Percentiles rank a stretch among this genome's conserved stretches.
Evolutionary conservation across 164 flowering plant species (phyloP).

Genomic region (Magnolia changhungtana): DNA sequence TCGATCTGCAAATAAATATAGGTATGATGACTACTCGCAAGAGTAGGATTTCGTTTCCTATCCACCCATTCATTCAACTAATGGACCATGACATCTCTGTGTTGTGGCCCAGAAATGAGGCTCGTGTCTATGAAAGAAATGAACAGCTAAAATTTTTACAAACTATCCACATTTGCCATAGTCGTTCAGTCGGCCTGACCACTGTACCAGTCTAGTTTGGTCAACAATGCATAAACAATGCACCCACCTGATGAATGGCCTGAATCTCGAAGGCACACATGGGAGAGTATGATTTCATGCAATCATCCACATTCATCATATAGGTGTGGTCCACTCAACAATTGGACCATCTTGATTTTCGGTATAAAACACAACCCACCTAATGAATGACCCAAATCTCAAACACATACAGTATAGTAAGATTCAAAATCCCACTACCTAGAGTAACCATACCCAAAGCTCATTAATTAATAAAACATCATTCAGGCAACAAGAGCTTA

Average conservation of each 20-base stretch:
- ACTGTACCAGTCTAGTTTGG: too few species aligned
- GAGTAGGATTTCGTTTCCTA: not conserved
- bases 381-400: not conserved
- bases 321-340: not conserved
- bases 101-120: too few species aligned
- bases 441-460: not conserved
- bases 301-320: not conserved
- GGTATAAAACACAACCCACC: not conserved
- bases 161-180: not conserved
- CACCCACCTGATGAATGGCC: too few species aligned
- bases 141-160: not conserved
- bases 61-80: not conserved
- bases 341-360: too few species aligned
- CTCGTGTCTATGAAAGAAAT: not conserved
- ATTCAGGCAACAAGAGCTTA: constrained; percentile 19
- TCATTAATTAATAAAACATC: not conserved
- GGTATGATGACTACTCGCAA: too few species aligned
- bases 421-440: not conserved
- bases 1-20: not conserved
- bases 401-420: not conserved
- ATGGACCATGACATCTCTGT: too few species aligned
- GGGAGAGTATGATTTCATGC: not conserved
- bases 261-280: not conserved
- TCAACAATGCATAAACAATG: too few species aligned
- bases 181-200: too few species aligned